Percentiles rank a stretch among this genome's conserved stretches.
These are phyloP conservation scores for Epipyxis sp. DNA, from an alignment of 108 stramenopile species.

Conservation along the genomic window DNA sequence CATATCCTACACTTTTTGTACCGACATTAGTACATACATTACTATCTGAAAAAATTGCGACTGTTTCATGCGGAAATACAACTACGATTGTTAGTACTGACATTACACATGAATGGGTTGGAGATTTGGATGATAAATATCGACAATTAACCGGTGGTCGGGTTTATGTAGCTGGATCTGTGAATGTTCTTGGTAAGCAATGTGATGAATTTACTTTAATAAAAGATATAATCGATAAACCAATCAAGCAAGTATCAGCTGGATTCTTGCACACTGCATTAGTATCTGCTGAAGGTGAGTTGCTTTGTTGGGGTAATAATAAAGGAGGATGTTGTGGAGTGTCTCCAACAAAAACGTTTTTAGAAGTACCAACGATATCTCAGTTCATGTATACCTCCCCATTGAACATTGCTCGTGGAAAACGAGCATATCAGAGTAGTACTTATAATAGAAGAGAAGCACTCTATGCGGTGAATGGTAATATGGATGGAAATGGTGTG, in stretches of 20 bases:
- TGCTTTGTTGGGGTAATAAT: slow-evolving; percentile 65
- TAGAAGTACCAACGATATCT: slow-evolving; percentile 44
- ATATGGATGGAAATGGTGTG: slow-evolving; percentile 30
- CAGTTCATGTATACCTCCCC: slow-evolving; percentile 46
- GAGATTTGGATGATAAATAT: slow-evolving; percentile 32
- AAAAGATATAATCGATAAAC: slow-evolving; percentile 9
- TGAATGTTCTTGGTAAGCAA: slow-evolving; percentile 49
- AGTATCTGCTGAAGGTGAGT: slow-evolving; percentile 59
- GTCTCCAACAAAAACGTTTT: slow-evolving; percentile 36
- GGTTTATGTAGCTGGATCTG: slow-evolving; percentile 56
- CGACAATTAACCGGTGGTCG: slow-evolving; percentile 44
- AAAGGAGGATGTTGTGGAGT: slow-evolving; percentile 62
- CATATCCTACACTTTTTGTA: slow-evolving; percentile 26
- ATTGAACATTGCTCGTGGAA: slow-evolving; percentile 44
- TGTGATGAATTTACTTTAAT: slow-evolving; percentile 40
- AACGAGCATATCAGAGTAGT: slow-evolving; percentile 47
- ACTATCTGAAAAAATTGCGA: slow-evolving; percentile 30
- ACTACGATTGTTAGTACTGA: slow-evolving; percentile 52
- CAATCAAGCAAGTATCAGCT: slow-evolving; percentile 52
- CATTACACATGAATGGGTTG: slow-evolving; percentile 32
- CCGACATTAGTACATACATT: slow-evolving; percentile 52
- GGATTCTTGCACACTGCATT: slow-evolving; percentile 55
- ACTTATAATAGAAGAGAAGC: slow-evolving; percentile 46
- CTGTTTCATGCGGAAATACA: slow-evolving; percentile 60
- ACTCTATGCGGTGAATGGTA: slow-evolving; percentile 41